Conservation (phyloP, 352 stramenopile species). For the Phytopythium mirpurense region DNA sequence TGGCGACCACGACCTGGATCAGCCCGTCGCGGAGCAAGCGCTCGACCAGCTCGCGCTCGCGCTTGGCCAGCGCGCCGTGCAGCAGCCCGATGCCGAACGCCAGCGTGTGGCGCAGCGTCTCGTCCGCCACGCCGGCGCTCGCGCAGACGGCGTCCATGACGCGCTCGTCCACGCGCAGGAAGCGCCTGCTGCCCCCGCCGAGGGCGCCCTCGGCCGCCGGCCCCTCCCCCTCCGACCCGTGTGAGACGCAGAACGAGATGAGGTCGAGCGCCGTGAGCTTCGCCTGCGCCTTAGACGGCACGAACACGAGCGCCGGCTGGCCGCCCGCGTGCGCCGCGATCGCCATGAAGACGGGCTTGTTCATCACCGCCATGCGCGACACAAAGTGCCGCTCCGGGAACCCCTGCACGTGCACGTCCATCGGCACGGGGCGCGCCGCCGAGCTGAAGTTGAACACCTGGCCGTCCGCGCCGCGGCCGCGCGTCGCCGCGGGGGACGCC, state of each 20-base stretch:
- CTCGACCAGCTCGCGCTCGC: conserved; percentile 96
- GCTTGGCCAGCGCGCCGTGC: conserved; percentile 87
- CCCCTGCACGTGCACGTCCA: conserved; percentile 96
- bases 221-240: conserved; percentile 43
- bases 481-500: conserved; percentile 23
- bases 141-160: conserved; percentile 86
- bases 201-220: conserved; percentile 88
- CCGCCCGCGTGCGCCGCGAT: conserved; percentile 94
- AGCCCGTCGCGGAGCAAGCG: conserved; percentile 93
- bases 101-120: conserved; percentile 93
- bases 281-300: conserved; percentile 97
- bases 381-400: conserved; percentile 97
- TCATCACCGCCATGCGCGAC: conserved; percentile 98
- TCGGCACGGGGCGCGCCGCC: conserved; percentile 95
- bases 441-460: conserved; percentile 94
- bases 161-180: conserved; percentile 90
- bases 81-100: conserved; percentile 98
- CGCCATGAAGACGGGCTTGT: conserved; percentile 98
- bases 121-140: conserved; percentile 83
- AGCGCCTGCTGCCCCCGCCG: conserved; percentile 90
- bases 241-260: conserved; percentile 89
- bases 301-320: conserved; percentile 97
- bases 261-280: conserved; percentile 97
- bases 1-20: conserved; percentile 95
- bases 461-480: conserved; percentile 24